A percentile compares a stretch with the other conserved stretches of the same genome.
These are phyloP conservation scores for Ploettnerulaceae sp. DNA, from an alignment of 2,329 filamentous ascomycete genomes.

Conservation along the genomic window DNA sequence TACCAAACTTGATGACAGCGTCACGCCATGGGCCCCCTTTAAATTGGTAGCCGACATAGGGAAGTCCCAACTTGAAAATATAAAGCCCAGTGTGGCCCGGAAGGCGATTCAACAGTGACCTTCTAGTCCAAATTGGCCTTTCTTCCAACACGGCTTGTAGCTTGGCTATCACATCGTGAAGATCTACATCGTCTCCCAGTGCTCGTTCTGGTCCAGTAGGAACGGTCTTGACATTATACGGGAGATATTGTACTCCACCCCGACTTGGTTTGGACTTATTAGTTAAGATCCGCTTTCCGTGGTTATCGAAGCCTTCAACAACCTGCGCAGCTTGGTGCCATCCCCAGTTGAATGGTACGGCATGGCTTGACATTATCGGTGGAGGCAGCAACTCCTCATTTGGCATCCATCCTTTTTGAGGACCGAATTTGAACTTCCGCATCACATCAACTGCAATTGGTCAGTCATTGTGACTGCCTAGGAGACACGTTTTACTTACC, in stretches of 20 bases:
- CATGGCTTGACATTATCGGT: slow-evolving; percentile 69
- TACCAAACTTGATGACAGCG: slow-evolving; percentile 75
- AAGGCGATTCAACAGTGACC: slow-evolving; percentile 73
- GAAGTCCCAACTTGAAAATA: slow-evolving; percentile 67
- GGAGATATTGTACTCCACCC: slow-evolving; percentile 24
- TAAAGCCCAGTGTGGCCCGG: slow-evolving; percentile 46
- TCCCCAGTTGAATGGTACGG: slow-evolving; percentile 70
- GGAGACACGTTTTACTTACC: slow-evolving; percentile 42
- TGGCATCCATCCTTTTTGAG: slow-evolving; percentile 52
- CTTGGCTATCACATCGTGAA: slow-evolving; percentile 59
- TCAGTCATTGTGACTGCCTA: slow-evolving; percentile 16
- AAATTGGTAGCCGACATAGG: slow-evolving; percentile 89
- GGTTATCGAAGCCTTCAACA: slow-evolving; percentile 36
- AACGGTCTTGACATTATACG: slow-evolving; percentile 20
- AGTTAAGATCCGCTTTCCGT: slow-evolving; percentile 31
- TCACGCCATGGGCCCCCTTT: slow-evolving; percentile 89
- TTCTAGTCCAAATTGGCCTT: slow-evolving; percentile 81
- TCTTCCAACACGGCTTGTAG: slow-evolving; percentile 63
- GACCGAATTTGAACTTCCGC: slow-evolving; percentile 62
- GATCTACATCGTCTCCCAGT: slow-evolving; percentile 42
- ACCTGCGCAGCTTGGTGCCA: slow-evolving; percentile 81
- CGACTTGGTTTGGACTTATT: slow-evolving; percentile 25
- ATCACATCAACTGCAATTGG: slow-evolving; percentile 46
- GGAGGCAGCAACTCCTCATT: slow-evolving; percentile 73
- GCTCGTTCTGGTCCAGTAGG: slow-evolving; percentile 16